phyloP scores from a whole-genome alignment of 495 filamentous ascomycete species.

The Xanthoparmelia taractica region DNA sequence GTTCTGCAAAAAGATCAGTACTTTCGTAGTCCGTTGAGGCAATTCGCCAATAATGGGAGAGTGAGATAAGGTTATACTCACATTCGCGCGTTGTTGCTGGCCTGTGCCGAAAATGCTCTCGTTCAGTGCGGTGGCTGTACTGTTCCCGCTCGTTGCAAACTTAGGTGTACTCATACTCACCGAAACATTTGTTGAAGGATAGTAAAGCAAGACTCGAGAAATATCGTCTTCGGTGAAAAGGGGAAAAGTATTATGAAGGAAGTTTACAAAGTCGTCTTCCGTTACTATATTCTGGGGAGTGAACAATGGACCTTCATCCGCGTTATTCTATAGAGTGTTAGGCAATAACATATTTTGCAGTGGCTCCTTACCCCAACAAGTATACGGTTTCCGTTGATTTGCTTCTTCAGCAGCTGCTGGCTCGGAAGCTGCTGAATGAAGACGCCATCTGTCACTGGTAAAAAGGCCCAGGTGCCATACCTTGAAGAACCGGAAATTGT shows the following conservation, averaged over 20 bases:
- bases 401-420: conserved; percentile 42
- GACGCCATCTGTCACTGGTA: conserved; percentile 55
- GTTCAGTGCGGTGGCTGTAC: conserved; percentile 40
- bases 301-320: conserved; percentile 47
- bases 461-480: conserved; percentile 50
- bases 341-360: conserved; percentile 6
- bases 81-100: conserved; percentile 42
- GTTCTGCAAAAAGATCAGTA: conserved; percentile 36
- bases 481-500: conserved; percentile 40
- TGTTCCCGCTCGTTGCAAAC: conserved; percentile 42
- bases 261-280: conserved; percentile 36
- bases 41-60: conserved; percentile 8
- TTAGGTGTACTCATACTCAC: conserved; percentile 20
- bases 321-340: conserved; percentile 39
- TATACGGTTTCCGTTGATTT: conserved; percentile 46
- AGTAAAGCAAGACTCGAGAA: conserved; percentile 38
- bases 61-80: conserved; percentile 25
- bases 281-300: conserved; percentile 45
- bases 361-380: conserved; percentile 39
- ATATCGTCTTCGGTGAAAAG: conserved; percentile 41
- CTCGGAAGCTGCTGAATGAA: conserved; percentile 48
- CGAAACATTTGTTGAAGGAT: conserved; percentile 34
- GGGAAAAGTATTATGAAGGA: conserved; percentile 43
- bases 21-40: not conserved
- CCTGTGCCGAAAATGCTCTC: conserved; percentile 42